Evolutionary conservation across 306 rosid species (phyloP).

Genomic region (Inga leiocalycina): DNA sequence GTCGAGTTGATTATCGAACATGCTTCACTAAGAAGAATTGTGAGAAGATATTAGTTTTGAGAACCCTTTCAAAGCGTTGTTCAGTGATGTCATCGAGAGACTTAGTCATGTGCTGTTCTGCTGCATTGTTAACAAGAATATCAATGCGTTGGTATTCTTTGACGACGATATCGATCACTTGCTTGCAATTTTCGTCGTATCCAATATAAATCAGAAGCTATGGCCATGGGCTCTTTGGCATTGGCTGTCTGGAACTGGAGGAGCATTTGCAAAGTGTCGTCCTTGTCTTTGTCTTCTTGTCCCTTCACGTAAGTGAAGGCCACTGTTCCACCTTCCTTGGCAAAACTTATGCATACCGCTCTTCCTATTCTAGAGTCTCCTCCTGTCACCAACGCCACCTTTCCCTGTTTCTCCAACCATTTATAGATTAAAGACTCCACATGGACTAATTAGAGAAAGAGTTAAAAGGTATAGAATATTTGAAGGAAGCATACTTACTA

Average conservation of each 20-base stretch:
- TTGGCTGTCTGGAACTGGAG: slow-evolving; percentile 36
- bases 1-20: slow-evolving; percentile 60
- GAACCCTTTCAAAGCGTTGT: slow-evolving; percentile 45
- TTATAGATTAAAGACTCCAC: no score
- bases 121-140: slow-evolving; percentile 61
- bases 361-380: slow-evolving; percentile 69
- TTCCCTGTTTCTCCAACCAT: slow-evolving; percentile 41
- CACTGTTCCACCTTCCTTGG: slow-evolving; percentile 59
- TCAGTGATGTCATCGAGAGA: slow-evolving; percentile 47
- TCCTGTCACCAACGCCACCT: slow-evolving; percentile 69
- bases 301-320: slow-evolving; percentile 67
- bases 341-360: slow-evolving; percentile 47
- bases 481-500: no score
- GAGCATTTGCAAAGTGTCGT: slow-evolving; percentile 47
- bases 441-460: no score
- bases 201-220: slow-evolving; percentile 49
- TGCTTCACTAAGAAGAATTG: slow-evolving; percentile 64
- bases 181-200: slow-evolving; percentile 52
- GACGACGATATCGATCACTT: slow-evolving; percentile 47
- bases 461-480: no score
- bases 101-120: slow-evolving; percentile 38
- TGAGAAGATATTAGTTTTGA: slow-evolving; percentile 64
- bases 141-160: slow-evolving; percentile 51
- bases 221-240: slow-evolving; percentile 54
- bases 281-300: slow-evolving; percentile 54